Evolutionary conservation across 106 monocot species (phyloP), one percentile per base, ranked within the genome.

Genomic region (Acorus gramineus): DNA sequence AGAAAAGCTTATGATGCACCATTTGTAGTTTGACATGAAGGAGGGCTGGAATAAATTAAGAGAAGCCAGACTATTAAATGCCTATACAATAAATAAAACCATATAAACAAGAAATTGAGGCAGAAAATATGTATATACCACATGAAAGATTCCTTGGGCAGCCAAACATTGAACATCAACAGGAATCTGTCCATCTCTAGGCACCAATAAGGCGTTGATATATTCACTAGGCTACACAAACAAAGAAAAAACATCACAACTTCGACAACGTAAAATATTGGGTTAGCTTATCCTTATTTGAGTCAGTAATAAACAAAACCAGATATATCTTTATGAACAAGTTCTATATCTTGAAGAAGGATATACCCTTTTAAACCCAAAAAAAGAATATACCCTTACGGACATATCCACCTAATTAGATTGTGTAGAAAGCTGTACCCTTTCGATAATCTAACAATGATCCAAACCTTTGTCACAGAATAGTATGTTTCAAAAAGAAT

Each of bases 161-260:
- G 68, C 79, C 73, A 96, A 69, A 55, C 55, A 8, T 47, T 91
- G 50, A 69, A 50, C 49, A 76, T 98, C 87, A 10, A 80, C 77
- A 50, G 69, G 73, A 53, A 98, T 58, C 71, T 77, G 67, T 70
- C 96, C 81, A 66, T 75, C 81, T 73, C 62, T 72, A 63, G 96
- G 96, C 53, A 98, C 88, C 74, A 98, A 68, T 56, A 98, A 51
- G 14, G 87, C 83, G 65, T 91, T 98, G 55, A 98, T 75, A 53
- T 98, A 98, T 53, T 76, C 71, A 57, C 70, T 74, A 54, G 91
- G 66, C 96, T 98, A 83, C 62, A 75, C 3, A 69, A 11, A 12
- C 69, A 28, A 57, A 42, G 48, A 63, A 71, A 46, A 55, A 45
- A 43, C 49, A n/a, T 28, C 5, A 61, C 56, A 8, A 55, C 57